Evolutionary conservation across 208 protist species (phyloP), one percentile per base, ranked within the genome.

Genomic region (Trypanosoma melophagium): DNA sequence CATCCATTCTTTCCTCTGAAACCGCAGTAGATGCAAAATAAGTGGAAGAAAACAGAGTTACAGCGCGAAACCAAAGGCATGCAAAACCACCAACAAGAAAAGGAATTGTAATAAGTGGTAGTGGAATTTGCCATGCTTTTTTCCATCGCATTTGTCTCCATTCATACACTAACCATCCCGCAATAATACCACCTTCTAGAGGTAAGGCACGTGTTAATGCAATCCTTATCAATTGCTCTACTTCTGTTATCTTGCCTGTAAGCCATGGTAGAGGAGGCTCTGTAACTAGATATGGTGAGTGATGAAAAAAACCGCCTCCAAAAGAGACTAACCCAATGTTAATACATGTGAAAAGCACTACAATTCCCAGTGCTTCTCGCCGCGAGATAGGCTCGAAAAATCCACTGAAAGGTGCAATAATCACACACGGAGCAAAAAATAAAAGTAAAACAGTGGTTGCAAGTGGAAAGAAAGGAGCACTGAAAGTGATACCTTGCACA

Each of bases 41-140:
- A 19, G 52, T 62, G 10, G 60, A 68, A 42, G 70, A 5, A 47
- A 82, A 45, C 7, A 74, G 71, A 41, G 71, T 31, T 16, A 63
- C 25, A 19, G 79, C 44, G 25, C 76, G 57, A 75, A 80, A 89
- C 73, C 70, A 86, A 28, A 79, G 44, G 19, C 74, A 72, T 12
- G 79, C 76, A 41, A 73, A 73, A 17, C 80, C 13, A 38, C 84
- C 84, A 9, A 90, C 73, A 51, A 82, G 42, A 28, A 91, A 31
- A 58, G 88, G 88, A 40, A 87, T 64, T 9, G 68, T 84, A 52
- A 94, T 35, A 67, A 91, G 71, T 41, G 88, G 88, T 53, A 91
- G 54, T 24, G 88, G 88, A 10, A 86, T 54, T 60, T 86, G 80
- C 83, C 84, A 94, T 22, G 63, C 66, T 12, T 69, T 71, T 7